Evolutionary conservation across 1,284 basidiomycete species (phyloP).

Genomic region (Moesziomyces globuligerus): DNA sequence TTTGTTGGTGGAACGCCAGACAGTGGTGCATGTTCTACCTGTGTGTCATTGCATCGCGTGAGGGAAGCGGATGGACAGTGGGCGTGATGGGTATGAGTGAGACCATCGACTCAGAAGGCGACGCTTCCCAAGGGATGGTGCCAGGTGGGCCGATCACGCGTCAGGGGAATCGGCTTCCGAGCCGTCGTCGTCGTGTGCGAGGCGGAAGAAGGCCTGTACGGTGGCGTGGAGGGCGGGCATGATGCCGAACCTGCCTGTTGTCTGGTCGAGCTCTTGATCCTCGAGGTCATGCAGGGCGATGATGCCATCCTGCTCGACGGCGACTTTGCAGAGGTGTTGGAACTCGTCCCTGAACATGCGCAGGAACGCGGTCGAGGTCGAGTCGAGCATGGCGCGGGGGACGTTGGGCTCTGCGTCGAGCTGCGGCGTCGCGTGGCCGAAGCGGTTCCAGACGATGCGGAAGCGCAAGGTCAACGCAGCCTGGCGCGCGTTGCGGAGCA

Average conservation of each 20-base stretch:
- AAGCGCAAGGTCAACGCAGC: conserved; percentile 15
- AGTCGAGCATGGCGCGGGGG: not conserved
- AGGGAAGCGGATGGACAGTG: no score
- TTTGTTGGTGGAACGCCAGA: no score
- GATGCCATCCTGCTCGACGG: conserved; percentile 12
- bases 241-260: conserved; percentile 23
- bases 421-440: conserved; percentile 22
- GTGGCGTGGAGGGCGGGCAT: conserved; percentile 9
- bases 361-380: conserved; percentile 3
- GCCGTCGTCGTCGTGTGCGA: conserved; percentile 9
- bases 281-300: conserved; percentile 10
- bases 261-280: conserved; percentile 4
- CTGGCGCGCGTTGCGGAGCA: conserved; percentile 2
- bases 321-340: conserved; percentile 14
- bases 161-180: not conserved
- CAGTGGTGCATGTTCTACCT: no score
- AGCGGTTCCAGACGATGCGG: conserved; percentile 24
- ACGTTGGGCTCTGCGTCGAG: conserved; percentile 7
- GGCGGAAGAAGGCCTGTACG: conserved; percentile 25
- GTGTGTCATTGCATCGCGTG: no score
- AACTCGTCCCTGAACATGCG: conserved; percentile 9
- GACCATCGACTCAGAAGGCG: no score
- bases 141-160: no score
- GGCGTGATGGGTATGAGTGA: no score
- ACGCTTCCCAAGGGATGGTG: no score